Conservation (phyloP, 306 rosid genomes). For the Fagus sylvatica region DNA sequence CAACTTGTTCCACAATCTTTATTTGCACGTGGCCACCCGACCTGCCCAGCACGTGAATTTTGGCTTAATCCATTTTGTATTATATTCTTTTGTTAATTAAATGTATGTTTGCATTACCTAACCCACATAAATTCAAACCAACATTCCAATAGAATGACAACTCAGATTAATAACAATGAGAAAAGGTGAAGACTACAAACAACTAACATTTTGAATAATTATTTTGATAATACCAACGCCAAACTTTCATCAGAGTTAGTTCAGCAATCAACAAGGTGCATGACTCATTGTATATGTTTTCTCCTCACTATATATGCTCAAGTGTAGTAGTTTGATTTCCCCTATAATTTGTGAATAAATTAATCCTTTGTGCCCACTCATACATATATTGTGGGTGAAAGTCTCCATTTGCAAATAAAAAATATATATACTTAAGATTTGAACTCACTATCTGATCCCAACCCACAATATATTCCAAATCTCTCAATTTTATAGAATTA, state of each 20-base stretch:
- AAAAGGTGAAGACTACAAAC: not conserved
- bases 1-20: conserved; percentile 44
- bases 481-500: too few relatives aligned
- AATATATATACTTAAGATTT: too few relatives aligned
- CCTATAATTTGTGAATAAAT: not conserved
- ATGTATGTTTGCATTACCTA: conserved; percentile 34
- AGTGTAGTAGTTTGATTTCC: not conserved
- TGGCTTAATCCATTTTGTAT: conserved; percentile 32
- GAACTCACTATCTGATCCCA: too few relatives aligned
- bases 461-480: too few relatives aligned
- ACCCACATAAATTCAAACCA: conserved; percentile 50
- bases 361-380: not conserved
- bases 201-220: conserved; percentile 35
- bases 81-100: conserved; percentile 14
- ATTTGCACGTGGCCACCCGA: conserved; percentile 28
- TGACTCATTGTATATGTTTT: too few relatives aligned
- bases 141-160: conserved; percentile 48
- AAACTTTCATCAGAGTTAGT: conserved; percentile 9
- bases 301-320: too few relatives aligned
- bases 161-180: conserved; percentile 23
- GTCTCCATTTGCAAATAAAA: not conserved
- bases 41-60: conserved; percentile 41
- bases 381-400: not conserved
- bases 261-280: not conserved
- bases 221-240: conserved; percentile 20